Percentiles rank a stretch among this genome's conserved stretches.
Evolutionary conservation across 306 rosid species (phyloP).

Genomic region (Begonia loranthoides): DNA sequence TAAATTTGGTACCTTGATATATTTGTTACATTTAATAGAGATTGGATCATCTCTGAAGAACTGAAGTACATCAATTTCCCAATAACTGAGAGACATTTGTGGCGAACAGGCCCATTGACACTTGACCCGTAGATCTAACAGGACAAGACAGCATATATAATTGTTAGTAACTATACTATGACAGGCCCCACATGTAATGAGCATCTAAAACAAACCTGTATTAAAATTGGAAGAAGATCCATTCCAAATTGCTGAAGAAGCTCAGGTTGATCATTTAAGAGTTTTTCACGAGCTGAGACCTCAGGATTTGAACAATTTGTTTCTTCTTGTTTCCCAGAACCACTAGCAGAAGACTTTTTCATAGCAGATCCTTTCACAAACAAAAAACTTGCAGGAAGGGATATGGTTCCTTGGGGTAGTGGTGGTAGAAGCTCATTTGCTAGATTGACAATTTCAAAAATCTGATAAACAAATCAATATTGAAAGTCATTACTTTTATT

Average conservation of each 20-base stretch:
- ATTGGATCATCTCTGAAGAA: constrained; percentile 86
- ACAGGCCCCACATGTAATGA: neutral
- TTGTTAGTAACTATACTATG: constrained; percentile 10
- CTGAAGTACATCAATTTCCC: constrained; percentile 97
- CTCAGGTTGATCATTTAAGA: constrained; percentile 83
- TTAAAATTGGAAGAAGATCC: constrained; percentile 89
- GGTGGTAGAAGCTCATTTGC: constrained; percentile 97
- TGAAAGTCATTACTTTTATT: too few relatives aligned
- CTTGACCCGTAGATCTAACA: constrained; percentile 92
- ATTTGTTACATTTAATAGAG: constrained; percentile 65
- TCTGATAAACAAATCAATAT: constrained; percentile 22
- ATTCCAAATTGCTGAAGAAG: constrained; percentile 83
- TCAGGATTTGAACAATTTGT: constrained; percentile 46
- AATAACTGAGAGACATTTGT: constrained; percentile 82
- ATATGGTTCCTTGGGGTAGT: constrained; percentile 83
- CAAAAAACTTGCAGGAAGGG: constrained; percentile 56
- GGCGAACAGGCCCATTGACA: constrained; percentile 92
- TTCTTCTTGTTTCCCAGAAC: constrained; percentile 75
- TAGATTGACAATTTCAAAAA: constrained; percentile 91
- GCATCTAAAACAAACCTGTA: constrained; percentile 48
- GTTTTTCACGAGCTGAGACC: constrained; percentile 81
- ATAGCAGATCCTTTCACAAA: constrained; percentile 65
- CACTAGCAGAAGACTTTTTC: constrained; percentile 51
- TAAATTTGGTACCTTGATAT: constrained; percentile 60
- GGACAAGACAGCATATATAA: constrained; percentile 10